These are phyloP conservation scores for Punica granatum DNA, from an alignment of 345 rosid species.

Conservation along the genomic window DNA sequence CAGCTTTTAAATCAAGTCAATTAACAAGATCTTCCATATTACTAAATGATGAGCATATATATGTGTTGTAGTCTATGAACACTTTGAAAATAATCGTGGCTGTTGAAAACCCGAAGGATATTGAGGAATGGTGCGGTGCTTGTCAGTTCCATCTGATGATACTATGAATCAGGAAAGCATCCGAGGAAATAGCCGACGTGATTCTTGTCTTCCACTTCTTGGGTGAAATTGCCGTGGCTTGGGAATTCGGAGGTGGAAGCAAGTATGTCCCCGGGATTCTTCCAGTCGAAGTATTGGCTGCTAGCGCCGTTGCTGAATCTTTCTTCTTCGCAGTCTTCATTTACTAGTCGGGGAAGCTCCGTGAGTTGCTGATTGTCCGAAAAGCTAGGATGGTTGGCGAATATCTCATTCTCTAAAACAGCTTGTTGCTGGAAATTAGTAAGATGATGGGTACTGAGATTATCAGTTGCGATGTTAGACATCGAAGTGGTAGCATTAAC, in stretches of 20 bases:
- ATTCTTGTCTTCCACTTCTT: conserved; percentile 23
- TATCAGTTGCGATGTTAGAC: background rate
- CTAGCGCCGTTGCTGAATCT: background rate
- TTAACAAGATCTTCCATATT: background rate
- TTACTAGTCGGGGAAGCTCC: background rate
- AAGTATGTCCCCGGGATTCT: background rate
- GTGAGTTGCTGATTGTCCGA: background rate
- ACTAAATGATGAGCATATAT: background rate
- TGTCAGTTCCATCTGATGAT: background rate
- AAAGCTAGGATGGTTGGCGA: conserved; percentile 13
- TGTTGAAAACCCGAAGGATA: background rate
- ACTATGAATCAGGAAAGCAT: conserved; percentile 58
- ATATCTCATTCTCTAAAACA: background rate
- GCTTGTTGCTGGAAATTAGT: conserved; percentile 7
- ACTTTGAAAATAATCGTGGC: background rate
- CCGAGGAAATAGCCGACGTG: conserved; percentile 42
- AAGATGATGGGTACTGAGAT: background rate
- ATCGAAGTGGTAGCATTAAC: conserved; percentile 16
- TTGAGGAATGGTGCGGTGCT: background rate
- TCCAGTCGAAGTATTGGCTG: background rate
- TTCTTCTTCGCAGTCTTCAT: background rate
- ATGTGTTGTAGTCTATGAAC: background rate
- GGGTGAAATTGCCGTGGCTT: conserved; percentile 10
- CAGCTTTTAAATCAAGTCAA: background rate
- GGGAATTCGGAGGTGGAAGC: background rate